Evolutionary conservation across 495 filamentous ascomycete genomes (phyloP).

Genomic region (Hypoxylon trugodes): DNA sequence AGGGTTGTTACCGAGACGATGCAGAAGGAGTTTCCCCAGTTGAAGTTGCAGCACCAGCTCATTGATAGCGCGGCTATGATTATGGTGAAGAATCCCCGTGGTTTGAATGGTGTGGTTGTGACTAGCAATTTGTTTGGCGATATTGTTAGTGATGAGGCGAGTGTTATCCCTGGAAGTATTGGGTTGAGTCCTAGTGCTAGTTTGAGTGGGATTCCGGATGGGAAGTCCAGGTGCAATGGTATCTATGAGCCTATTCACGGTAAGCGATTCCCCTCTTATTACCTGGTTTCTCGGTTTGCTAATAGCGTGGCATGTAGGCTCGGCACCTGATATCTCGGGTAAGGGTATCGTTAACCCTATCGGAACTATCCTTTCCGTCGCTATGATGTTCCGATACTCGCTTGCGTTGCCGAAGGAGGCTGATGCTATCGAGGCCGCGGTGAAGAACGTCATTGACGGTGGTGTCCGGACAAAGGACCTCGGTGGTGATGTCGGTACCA

Average conservation of each 20-base stretch:
- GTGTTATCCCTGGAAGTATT: slow-evolving; percentile 91
- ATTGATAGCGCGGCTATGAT: slow-evolving; percentile 97
- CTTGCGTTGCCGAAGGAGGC: slow-evolving; percentile 79
- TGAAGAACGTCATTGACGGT: slow-evolving; percentile 76
- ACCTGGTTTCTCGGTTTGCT: slow-evolving; percentile 21
- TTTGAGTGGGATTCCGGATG: slow-evolving; percentile 85
- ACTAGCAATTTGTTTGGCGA: slow-evolving; percentile 97
- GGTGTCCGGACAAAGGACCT: slow-evolving; percentile 82
- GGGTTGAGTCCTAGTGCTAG: slow-evolving; percentile 91
- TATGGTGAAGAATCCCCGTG: slow-evolving; percentile 93
- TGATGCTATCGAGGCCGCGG: slow-evolving; percentile 78
- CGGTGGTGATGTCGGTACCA: slow-evolving; percentile 73
- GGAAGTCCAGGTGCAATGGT: slow-evolving; percentile 75
- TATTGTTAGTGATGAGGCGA: slow-evolving; percentile 96
- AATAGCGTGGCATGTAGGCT: slow-evolving; percentile 50
- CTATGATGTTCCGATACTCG: slow-evolving; percentile 93
- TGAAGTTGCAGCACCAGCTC: slow-evolving; percentile 86
- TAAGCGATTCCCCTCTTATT: slow-evolving; percentile 48
- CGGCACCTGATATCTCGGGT: slow-evolving; percentile 80
- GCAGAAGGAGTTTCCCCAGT: slow-evolving; percentile 85
- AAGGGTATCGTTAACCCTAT: slow-evolving; percentile 88
- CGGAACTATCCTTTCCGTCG: slow-evolving; percentile 85
- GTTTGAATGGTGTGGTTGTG: slow-evolving; percentile 90
- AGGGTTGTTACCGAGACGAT: slow-evolving; percentile 85
- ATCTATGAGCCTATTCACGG: slow-evolving; percentile 99